Conservation (phyloP, 176 grass and related monocot species). For the Cocos nucifera region DNA sequence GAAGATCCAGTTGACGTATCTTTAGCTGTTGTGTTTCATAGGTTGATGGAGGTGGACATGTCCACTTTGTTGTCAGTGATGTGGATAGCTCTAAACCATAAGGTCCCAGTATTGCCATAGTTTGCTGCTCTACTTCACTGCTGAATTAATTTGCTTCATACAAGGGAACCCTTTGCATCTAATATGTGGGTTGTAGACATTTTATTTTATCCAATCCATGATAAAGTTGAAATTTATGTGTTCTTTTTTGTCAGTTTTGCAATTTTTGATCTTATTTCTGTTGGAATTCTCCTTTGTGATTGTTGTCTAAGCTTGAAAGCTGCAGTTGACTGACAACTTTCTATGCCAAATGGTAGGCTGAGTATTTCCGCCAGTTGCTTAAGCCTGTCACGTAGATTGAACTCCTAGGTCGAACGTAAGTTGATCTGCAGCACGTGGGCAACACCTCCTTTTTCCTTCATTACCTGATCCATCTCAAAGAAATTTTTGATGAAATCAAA, state of each 20-base stretch:
- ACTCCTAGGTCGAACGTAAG: not conserved
- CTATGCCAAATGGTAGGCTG: slow-evolving; percentile 33
- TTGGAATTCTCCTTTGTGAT: slow-evolving; percentile 4
- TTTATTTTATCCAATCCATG: too few species aligned
- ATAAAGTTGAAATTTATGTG: not conserved
- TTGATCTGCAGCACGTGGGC: slow-evolving; percentile 1
- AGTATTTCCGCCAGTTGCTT: slow-evolving; percentile 90
- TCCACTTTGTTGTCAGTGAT: too few species aligned
- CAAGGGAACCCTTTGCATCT: too few species aligned
- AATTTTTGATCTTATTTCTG: slow-evolving; percentile 15
- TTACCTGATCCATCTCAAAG: slow-evolving; percentile 23
- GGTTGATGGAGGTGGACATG: not conserved
- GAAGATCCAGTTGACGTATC: too few species aligned
- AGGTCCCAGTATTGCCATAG: not conserved
- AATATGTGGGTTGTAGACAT: too few species aligned
- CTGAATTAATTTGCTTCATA: not conserved
- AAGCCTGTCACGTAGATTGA: slow-evolving; percentile 80
- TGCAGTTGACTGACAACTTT: slow-evolving; percentile 1
- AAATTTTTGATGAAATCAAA: not conserved
- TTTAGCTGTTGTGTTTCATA: not conserved
- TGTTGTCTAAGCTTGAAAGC: not conserved
- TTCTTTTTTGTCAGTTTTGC: not conserved
- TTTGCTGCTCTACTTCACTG: not conserved
- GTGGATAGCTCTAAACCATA: too few species aligned
- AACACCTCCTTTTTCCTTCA: not conserved